Percentiles rank a stretch among this genome's conserved stretches.
phyloP scores from a whole-genome alignment of 1,284 basidiomycete genomes.

The Trichosporon inkin region DNA sequence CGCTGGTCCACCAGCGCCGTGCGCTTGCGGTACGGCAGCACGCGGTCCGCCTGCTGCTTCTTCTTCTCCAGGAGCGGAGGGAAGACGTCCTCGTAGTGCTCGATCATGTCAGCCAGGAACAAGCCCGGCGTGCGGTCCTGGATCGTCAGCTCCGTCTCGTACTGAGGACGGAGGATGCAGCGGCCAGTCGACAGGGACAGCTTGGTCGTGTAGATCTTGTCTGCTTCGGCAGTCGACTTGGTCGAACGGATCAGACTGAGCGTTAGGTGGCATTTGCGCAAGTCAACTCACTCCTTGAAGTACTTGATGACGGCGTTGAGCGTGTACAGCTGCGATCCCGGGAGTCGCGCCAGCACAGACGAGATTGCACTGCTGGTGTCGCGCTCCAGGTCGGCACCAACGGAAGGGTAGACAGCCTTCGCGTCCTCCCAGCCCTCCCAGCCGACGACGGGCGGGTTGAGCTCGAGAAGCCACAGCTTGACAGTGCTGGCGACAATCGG shows the following conservation, averaged over 20 bases:
- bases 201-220: constrained; percentile 77
- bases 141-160: constrained; percentile 74
- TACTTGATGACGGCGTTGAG: constrained; percentile 76
- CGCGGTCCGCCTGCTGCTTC: constrained; percentile 76
- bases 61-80: constrained; percentile 77
- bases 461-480: constrained; percentile 81
- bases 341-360: constrained; percentile 65
- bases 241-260: constrained; percentile 66
- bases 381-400: constrained; percentile 61
- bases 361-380: constrained; percentile 64
- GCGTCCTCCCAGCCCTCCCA: constrained; percentile 87
- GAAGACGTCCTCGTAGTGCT: constrained; percentile 68
- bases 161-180: constrained; percentile 73
- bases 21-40: constrained; percentile 73
- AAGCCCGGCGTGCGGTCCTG: constrained; percentile 78
- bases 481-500: constrained; percentile 73
- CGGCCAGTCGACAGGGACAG: constrained; percentile 79
- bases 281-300: constrained; percentile 61
- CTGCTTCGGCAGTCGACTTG: constrained; percentile 58
- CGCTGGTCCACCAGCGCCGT: constrained; percentile 86
- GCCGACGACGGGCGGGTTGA: constrained; percentile 70
- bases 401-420: constrained; percentile 70
- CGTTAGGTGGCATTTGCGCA: background rate
- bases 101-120: constrained; percentile 77
- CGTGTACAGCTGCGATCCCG: constrained; percentile 74